Percentiles rank a stretch among this genome's conserved stretches.
phyloP scores from a whole-genome alignment of 2,329 filamentous ascomycete species.

The Lasiodiplodia citricola region DNA sequence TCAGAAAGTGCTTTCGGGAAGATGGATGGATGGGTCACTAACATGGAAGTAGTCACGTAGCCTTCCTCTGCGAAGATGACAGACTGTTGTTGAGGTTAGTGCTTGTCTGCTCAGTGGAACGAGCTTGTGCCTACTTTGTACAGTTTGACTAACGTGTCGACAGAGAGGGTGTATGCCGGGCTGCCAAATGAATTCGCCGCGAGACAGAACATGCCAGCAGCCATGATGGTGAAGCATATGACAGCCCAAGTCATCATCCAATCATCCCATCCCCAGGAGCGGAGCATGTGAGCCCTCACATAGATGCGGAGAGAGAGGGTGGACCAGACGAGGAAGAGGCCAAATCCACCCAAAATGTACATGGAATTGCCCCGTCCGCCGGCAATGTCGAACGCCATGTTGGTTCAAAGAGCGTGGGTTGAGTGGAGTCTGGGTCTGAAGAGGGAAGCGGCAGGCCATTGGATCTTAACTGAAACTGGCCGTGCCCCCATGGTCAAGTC shows the following conservation, averaged over 20 bases:
- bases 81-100: background rate
- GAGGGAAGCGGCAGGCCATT: background rate
- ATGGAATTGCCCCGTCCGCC: slow-evolving; percentile 19
- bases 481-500: background rate
- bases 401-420: background rate
- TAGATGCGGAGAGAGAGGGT: slow-evolving; percentile 4
- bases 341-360: slow-evolving; percentile 16
- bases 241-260: slow-evolving; percentile 12
- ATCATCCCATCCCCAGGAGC: slow-evolving; percentile 2
- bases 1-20: too few relatives aligned
- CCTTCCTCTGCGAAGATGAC: slow-evolving; percentile 8
- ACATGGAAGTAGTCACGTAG: slow-evolving; percentile 20
- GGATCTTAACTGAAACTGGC: background rate
- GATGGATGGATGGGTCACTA: too few relatives aligned
- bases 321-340: slow-evolving; percentile 20
- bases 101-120: too few relatives aligned
- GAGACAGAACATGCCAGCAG: background rate
- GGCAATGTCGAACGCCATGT: slow-evolving; percentile 15
- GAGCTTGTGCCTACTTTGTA: background rate
- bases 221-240: slow-evolving; percentile 14
- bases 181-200: slow-evolving; percentile 15
- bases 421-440: background rate
- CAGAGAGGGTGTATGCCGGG: background rate
- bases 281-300: background rate
- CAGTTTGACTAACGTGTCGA: background rate